These are phyloP conservation scores for Pichia sp. DNA, from an alignment of 1,139 yeast genomes.

Conservation along the genomic window DNA sequence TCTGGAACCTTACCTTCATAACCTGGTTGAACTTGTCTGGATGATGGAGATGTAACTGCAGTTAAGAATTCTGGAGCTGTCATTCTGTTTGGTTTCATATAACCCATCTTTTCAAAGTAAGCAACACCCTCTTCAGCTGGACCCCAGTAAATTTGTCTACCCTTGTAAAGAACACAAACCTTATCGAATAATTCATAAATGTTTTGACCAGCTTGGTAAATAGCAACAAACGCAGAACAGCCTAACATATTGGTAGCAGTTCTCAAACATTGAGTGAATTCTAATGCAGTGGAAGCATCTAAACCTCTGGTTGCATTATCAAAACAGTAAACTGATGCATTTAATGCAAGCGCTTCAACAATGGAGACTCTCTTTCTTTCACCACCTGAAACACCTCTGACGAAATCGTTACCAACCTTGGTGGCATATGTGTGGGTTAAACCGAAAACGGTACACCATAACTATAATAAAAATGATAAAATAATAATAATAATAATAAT, in stretches of 20 bases:
- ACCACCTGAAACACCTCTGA: constrained; percentile 78
- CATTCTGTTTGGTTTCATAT: constrained; percentile 66
- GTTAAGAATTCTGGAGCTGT: constrained; percentile 49
- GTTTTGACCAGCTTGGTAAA: constrained; percentile 76
- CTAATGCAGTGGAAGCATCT: constrained; percentile 60
- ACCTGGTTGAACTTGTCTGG: constrained; percentile 39
- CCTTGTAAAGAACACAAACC: constrained; percentile 65
- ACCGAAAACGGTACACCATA: constrained; percentile 28
- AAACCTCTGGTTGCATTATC: constrained; percentile 71
- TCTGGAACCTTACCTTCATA: constrained; percentile 33
- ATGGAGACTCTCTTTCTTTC: constrained; percentile 61
- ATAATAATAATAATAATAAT: constrained; percentile 40
- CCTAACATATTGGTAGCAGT: constrained; percentile 39
- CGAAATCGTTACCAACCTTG: constrained; percentile 49
- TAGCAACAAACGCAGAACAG: constrained; percentile 62
- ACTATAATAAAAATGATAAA: constrained; percentile 47
- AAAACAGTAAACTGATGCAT: constrained; percentile 50
- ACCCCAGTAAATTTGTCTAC: constrained; percentile 73
- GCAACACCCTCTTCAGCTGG: constrained; percentile 49
- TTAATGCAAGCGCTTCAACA: constrained; percentile 10
- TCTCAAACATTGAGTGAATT: constrained; percentile 11
- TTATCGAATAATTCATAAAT: constrained; percentile 71
- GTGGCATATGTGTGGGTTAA: constrained; percentile 11
- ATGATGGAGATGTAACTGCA: constrained; percentile 55
- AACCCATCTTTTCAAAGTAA: constrained; percentile 62